Base-by-base conservation (phyloP, 208 protist genomes). In the Trypanosomatidae sp. region DNA sequence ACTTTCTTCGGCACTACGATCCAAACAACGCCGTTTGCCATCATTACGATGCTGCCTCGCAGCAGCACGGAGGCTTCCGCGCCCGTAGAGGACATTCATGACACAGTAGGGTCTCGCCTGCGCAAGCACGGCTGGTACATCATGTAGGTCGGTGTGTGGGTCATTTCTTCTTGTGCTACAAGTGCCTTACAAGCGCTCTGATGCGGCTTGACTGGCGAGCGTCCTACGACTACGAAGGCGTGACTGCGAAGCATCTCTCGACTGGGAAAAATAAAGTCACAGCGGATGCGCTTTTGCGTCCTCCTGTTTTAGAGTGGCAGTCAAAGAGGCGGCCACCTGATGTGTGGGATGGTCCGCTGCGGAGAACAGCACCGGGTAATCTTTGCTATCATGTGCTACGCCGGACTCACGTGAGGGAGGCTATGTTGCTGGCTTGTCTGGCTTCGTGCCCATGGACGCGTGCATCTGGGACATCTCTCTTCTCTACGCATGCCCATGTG, bases 101-200 rank as follows among this genome's bases (percentile, higher is more conserved):
- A 73, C 9, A 73, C 73, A 2, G 69, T 73, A 39, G 65, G 79
- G 59, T 62, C 60, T 10, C 68, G 68, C n/a, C 56, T 83, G 49
- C 69, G 59, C 13, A 55, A 59, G 4, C 66, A 69, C 44, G 78
- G 78, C 25, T 83, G 78, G 78, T 79, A 68, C 60, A 58, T 83
- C 1, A 64, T 77, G 41, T 83, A 66, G 43, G 19, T 25, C 0
- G 19, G 8, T 47, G 43, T n/a, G 1, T 9, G 12, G 0, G 13
- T 0, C 13, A 28, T 44, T 36, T 19, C 1, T 33, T 30, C 39
- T 30, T 10, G 4, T 58, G 56, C 62, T 17, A 7, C 62, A 41
- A 44, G 70, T 46, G 64, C 46, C 43, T 36, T 47, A 60, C 41
- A 8, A 8, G 77, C 0, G 50, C 52, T 64, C 58, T 52, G 60